These are phyloP conservation scores for Sugiyamaella japonica DNA, from an alignment of 1,139 yeast species.

Conservation along the genomic window DNA sequence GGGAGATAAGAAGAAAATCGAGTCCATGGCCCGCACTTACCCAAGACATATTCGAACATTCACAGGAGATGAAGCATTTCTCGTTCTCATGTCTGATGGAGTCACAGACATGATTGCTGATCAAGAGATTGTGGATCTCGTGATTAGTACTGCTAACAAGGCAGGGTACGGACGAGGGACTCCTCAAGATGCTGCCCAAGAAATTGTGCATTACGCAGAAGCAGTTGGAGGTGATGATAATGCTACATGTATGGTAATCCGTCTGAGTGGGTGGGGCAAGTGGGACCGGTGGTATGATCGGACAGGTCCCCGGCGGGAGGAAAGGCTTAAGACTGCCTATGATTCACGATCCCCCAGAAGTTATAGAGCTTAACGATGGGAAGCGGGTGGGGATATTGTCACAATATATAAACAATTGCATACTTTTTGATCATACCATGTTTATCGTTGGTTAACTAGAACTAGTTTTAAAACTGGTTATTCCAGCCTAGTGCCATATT, in stretches of 20 bases:
- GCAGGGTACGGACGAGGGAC: slow-evolving; percentile 71
- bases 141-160: slow-evolving; percentile 67
- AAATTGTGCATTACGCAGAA: slow-evolving; percentile 78
- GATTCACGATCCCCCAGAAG: slow-evolving; percentile 26
- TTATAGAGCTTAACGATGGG: slow-evolving; percentile 11
- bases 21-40: slow-evolving; percentile 35
- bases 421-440: not conserved
- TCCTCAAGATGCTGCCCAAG: slow-evolving; percentile 84
- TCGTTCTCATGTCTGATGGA: slow-evolving; percentile 82
- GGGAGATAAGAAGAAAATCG: slow-evolving; percentile 48
- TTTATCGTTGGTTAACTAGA: not conserved
- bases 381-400: too few relatives aligned
- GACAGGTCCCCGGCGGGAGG: slow-evolving; percentile 76
- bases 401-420: not conserved
- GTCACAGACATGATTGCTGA: slow-evolving; percentile 77
- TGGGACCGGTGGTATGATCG: slow-evolving; percentile 71
- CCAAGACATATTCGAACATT: slow-evolving; percentile 22
- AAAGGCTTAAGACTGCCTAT: slow-evolving; percentile 56
- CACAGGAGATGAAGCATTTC: slow-evolving; percentile 75
- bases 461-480: not conserved
- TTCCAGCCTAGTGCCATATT: not conserved
- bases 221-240: slow-evolving; percentile 92
- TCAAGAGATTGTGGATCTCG: slow-evolving; percentile 87
- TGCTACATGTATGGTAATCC: slow-evolving; percentile 81
- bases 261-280: slow-evolving; percentile 88